Evolutionary conservation across 192 early-diverging fungal genomes (phyloP).

Genomic region (Chytriomyces sp.): DNA sequence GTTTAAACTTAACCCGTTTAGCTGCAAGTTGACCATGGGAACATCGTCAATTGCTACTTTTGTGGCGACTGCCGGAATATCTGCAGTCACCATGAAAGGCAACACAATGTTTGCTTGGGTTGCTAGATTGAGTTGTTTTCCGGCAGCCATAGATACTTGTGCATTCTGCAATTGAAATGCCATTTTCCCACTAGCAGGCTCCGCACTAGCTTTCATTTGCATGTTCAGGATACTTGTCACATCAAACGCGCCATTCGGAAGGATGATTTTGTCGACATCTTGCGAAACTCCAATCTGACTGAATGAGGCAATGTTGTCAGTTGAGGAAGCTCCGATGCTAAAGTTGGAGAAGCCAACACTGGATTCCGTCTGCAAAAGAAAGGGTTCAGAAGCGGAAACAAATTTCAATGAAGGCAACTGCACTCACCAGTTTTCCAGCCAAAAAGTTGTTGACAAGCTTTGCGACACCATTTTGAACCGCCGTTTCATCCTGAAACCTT

Average conservation of each 20-base stretch:
- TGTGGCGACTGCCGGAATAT: slow-evolving; percentile 26
- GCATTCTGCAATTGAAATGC: slow-evolving; percentile 6
- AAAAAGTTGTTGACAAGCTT: slow-evolving; percentile 40
- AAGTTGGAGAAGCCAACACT: slow-evolving; percentile 15
- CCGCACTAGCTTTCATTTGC: neutral
- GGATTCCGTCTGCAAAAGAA: neutral
- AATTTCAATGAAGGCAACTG: neutral
- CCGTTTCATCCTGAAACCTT: slow-evolving; percentile 35
- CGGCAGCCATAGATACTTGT: neutral
- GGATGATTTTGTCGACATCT: slow-evolving; percentile 3
- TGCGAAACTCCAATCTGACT: slow-evolving; percentile 32
- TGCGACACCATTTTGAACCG: slow-evolving; percentile 37
- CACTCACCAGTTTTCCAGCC: slow-evolving; percentile 24
- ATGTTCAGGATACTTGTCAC: neutral
- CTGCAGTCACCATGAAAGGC: slow-evolving; percentile 20
- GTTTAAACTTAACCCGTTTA: slow-evolving; percentile 27
- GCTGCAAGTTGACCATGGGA: slow-evolving; percentile 2
- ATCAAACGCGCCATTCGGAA: slow-evolving; percentile 2
- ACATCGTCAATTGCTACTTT: slow-evolving; percentile 25
- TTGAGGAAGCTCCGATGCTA: slow-evolving; percentile 28
- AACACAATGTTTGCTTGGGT: slow-evolving; percentile 21
- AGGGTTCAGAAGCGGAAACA: neutral
- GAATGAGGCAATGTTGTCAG: slow-evolving; percentile 35
- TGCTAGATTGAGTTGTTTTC: slow-evolving; percentile 14
- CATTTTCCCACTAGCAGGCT: neutral